Base-by-base conservation (phyloP, 768 basidiomycete species). In the Lactarius sanguifluus region DNA sequence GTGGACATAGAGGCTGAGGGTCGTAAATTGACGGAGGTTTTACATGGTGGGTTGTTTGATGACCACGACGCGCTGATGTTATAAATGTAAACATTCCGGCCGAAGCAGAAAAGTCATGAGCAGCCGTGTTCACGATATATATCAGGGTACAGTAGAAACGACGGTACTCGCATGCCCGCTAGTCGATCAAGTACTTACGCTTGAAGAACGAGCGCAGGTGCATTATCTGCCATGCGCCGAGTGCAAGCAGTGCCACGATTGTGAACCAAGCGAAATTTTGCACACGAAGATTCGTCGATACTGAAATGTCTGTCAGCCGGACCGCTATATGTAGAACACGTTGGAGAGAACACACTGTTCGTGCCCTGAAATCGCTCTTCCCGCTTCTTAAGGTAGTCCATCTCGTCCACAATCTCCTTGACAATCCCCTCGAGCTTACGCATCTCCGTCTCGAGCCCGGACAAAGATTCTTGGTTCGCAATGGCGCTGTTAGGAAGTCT, bases 381-480 rank as follows among this genome's bases (percentile, higher is more conserved):
- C n/a, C 96, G 83, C 71, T 80, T 78, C 79, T 95, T 93, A 67
- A 99, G 84, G 78, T 96, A 98, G 9, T 85, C 85, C 81, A 98
- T 82, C 77, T 99, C 96, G 72, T 98, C 96, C 16, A 90, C 86
- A 61, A 99, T 87, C 79, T 98, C 97, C 75, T 95, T 93, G 41
- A 95, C 91, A 16, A 98, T 77, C 0, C 94, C 96, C 76, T 99
- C 97, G 3, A 99, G 82, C 74, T 98, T 98, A 47, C 95, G 87
- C 96, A 98, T 98, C 77, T 98, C 97, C 0, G 94, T 96, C 78
- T 99, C 97, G 23, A 99, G 85, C 0, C 91, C 91, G 7, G 94
- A 97, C 0, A 98, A 81, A 1, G 93, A 95, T 76, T 99, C 97
- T 76, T 98, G 96, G 79, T 97, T 98, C 12, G 97, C 97, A 76